These are phyloP conservation scores for Rhodotorula glutinis DNA, from an alignment of 1,284 basidiomycete species.

Conservation along the genomic window DNA sequence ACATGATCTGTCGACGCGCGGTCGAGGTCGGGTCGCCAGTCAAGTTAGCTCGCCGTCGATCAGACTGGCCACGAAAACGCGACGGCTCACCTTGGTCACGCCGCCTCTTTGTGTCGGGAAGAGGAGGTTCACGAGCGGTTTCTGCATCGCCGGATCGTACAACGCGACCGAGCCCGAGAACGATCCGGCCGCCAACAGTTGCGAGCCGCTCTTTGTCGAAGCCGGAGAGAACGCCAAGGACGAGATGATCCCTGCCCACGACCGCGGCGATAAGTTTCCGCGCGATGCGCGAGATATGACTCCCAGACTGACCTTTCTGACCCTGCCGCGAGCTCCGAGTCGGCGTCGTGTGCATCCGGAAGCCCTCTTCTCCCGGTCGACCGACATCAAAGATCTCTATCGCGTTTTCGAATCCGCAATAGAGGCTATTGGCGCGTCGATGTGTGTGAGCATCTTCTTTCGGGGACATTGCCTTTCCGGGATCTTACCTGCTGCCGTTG, in stretches of 20 bases:
- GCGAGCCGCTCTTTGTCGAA: conserved; percentile 56
- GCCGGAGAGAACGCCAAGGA: conserved; percentile 64
- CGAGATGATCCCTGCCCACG: conserved; percentile 69
- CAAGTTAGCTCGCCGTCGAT: conserved; percentile 2
- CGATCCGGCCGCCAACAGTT: conserved; percentile 64
- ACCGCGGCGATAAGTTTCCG: not conserved
- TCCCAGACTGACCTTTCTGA: conserved; percentile 72
- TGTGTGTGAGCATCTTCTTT: not conserved
- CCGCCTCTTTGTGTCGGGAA: conserved; percentile 52
- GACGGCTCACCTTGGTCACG: conserved; percentile 68
- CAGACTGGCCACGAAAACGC: not conserved
- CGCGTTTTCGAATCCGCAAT: conserved; percentile 83
- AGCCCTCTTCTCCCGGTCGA: conserved; percentile 64
- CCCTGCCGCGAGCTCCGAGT: conserved; percentile 76
- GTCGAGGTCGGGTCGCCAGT: not conserved
- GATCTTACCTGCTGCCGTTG: conserved; percentile 61
- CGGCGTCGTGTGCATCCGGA: conserved; percentile 67
- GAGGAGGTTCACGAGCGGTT: conserved; percentile 23
- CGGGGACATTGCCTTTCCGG: not conserved
- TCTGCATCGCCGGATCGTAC: conserved; percentile 63
- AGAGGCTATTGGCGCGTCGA: conserved; percentile 58
- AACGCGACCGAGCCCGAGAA: conserved; percentile 65
- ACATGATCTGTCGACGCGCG: conserved; percentile 60
- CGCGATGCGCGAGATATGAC: no score
- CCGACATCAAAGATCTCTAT: conserved; percentile 82